phyloP scores from a whole-genome alignment of 2,329 filamentous ascomycete species.

The Cordyceps javanica region DNA sequence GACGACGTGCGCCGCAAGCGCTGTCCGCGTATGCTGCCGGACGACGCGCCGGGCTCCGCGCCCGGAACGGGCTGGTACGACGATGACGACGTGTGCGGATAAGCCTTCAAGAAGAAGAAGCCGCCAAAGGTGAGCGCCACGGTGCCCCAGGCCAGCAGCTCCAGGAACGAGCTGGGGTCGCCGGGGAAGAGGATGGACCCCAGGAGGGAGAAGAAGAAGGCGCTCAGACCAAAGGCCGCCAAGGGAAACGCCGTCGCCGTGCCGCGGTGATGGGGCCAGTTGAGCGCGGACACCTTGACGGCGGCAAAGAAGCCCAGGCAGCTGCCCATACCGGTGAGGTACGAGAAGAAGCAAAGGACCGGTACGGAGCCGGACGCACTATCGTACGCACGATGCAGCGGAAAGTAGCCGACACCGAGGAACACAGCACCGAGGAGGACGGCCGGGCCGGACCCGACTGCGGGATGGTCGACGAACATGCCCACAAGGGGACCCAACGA shows the following conservation, averaged over 20 bases:
- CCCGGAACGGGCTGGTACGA: slow-evolving; percentile 52
- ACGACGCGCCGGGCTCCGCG: slow-evolving; percentile 20
- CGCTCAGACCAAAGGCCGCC: slow-evolving; percentile 88
- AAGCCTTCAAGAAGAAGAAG: slow-evolving; percentile 78
- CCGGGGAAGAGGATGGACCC: slow-evolving; percentile 75
- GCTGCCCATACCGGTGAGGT: slow-evolving; percentile 79
- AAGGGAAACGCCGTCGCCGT: slow-evolving; percentile 92
- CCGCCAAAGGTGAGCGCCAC: slow-evolving; percentile 67
- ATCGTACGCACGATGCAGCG: slow-evolving; percentile 73
- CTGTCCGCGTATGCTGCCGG: slow-evolving; percentile 30
- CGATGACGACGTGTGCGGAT: slow-evolving; percentile 47
- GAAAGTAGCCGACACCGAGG: slow-evolving; percentile 77
- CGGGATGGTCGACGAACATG: slow-evolving; percentile 75
- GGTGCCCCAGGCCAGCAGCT: slow-evolving; percentile 75
- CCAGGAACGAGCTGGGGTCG: slow-evolving; percentile 73
- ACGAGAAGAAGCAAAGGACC: slow-evolving; percentile 73
- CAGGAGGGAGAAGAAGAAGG: slow-evolving; percentile 87
- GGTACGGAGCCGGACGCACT: slow-evolving; percentile 53
- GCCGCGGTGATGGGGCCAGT: slow-evolving; percentile 85
- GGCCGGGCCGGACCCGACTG: slow-evolving; percentile 61
- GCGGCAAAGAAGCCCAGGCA: slow-evolving; percentile 86
- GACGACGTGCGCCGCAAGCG: slow-evolving; percentile 36
- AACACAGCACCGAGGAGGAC: slow-evolving; percentile 68
- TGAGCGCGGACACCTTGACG: slow-evolving; percentile 80
- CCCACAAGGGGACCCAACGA: slow-evolving; percentile 82